Percentiles rank a stretch among this genome's conserved stretches.
Conservation (phyloP, 495 filamentous ascomycete species). For the Penicillium simplicissimum region DNA sequence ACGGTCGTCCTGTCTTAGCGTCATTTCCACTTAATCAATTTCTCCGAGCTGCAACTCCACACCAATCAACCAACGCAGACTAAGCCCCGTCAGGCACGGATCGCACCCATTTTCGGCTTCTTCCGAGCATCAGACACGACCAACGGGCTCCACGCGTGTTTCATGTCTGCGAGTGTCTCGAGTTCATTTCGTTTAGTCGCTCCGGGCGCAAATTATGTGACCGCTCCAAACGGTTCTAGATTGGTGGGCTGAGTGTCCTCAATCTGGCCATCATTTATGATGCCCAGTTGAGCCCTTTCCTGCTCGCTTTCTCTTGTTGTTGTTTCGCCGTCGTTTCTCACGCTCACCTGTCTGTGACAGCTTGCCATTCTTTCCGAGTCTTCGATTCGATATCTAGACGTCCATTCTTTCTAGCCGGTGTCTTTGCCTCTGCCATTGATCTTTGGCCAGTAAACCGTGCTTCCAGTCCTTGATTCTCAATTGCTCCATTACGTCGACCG, state of each 20-base stretch:
- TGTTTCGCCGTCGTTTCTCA: constrained; percentile 13
- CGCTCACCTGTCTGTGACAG: constrained; percentile 31
- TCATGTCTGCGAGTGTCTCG: constrained; percentile 23
- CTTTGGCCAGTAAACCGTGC: not conserved
- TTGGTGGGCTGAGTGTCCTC: not conserved
- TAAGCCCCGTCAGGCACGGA: constrained; percentile 17
- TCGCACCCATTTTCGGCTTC: constrained; percentile 15
- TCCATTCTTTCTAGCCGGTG: constrained; percentile 36
- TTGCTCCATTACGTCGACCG: not conserved
- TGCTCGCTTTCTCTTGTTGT: not conserved
- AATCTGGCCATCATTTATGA: not conserved
- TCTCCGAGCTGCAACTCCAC: not conserved
- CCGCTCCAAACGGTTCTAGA: constrained; percentile 4
- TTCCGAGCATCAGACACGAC: constrained; percentile 20
- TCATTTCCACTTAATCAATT: constrained; percentile 14
- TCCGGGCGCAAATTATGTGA: constrained; percentile 11
- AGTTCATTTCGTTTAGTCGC: constrained; percentile 28
- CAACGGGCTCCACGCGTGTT: constrained; percentile 32
- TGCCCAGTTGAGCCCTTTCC: not conserved
- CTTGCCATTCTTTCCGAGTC: constrained; percentile 21
- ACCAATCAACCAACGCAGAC: constrained; percentile 22
- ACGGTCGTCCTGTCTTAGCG: not conserved
- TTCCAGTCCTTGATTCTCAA: constrained; percentile 8
- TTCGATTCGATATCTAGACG: constrained; percentile 37
- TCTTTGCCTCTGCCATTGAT: not conserved